Percentiles rank a stretch among this genome's conserved stretches.
These are phyloP conservation scores for Talaromyces sp. DNA, from an alignment of 2,329 filamentous ascomycete species.

Conservation along the genomic window DNA sequence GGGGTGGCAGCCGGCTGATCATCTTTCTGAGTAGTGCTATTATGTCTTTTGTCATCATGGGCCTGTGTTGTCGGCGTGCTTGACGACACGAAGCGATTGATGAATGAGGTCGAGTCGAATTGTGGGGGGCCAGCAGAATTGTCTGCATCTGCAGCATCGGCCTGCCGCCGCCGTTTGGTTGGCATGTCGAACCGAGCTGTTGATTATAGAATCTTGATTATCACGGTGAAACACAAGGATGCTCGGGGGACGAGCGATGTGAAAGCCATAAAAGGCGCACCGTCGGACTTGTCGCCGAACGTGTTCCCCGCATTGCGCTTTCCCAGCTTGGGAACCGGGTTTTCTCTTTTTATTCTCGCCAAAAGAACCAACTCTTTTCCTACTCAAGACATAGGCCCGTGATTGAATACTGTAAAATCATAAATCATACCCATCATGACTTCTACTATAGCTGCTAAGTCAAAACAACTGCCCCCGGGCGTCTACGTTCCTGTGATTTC, in stretches of 20 bases:
- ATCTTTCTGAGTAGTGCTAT: neutral
- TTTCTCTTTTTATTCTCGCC: neutral
- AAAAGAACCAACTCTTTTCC: neutral
- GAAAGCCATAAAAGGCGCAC: neutral
- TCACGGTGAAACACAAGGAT: neutral
- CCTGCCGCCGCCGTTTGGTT: conserved; percentile 4
- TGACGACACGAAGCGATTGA: neutral
- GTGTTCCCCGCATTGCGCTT: conserved; percentile 3
- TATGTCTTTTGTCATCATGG: neutral
- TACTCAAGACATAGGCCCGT: neutral
- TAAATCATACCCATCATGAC: conserved; percentile 12
- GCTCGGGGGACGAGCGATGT: neutral
- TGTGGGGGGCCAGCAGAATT: neutral
- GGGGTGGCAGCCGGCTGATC: conserved; percentile 4
- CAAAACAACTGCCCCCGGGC: conserved; percentile 36
- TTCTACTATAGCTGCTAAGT: conserved; percentile 30
- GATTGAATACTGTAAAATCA: neutral
- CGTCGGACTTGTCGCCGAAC: conserved; percentile 1
- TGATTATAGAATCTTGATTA: neutral
- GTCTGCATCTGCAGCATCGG: neutral
- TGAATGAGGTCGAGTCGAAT: neutral
- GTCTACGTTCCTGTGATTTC: conserved; percentile 47
- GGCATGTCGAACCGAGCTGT: neutral
- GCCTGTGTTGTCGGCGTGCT: neutral
- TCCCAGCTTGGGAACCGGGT: neutral